Evolutionary conservation across 2,329 filamentous ascomycete species (phyloP), one percentile per base, ranked within the genome.

Genomic region (Fusarium sp.): DNA sequence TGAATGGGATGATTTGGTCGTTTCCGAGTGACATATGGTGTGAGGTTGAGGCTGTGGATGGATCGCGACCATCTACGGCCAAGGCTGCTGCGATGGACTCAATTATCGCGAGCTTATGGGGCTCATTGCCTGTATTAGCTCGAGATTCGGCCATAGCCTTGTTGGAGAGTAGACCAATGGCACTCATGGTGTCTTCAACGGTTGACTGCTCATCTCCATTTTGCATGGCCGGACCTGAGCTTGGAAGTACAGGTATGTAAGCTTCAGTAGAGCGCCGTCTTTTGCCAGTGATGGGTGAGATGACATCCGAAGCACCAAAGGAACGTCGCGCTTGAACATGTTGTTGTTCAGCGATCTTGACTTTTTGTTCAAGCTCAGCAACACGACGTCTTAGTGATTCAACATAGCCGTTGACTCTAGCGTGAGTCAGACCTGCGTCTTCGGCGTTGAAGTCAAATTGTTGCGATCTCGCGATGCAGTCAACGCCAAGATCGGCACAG

Each of bases 161-260:
- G 1, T 69, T 69, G 1, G 65, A 69, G 2, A 69, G 18, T 0
- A 68, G 51, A 3, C 65, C 65, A 16, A 69, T 69, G 6, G 66
- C 66, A n/a, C 65, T 69, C 54, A 69, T 65, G 2, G 66, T 69
- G 2, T 69, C 66, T 25, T 69, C 59, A 1, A 69, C 65, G 0
- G 65, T 69, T 5, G 66, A 69, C 16, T 69, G 65, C 4, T 69
- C 66, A 0, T 69, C 65, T 0, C 54, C 25, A 20, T 37, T 32
- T 0, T 3, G 48, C 0, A n/a, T 3, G 0, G 3, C 12, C 1
- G 18, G 6, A 1, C 49, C 49, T 14, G 20, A 30, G 1, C 5
- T 22, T 0, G 14, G 37, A 0, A 7, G 5, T 0, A 34, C 57
- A 0, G 44, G 22, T 1, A 48, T 13, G 18, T 51, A 52, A 0